These are phyloP conservation scores for Ascochyta rabiei DNA, from an alignment of 2,329 filamentous ascomycete genomes.

Conservation along the genomic window DNA sequence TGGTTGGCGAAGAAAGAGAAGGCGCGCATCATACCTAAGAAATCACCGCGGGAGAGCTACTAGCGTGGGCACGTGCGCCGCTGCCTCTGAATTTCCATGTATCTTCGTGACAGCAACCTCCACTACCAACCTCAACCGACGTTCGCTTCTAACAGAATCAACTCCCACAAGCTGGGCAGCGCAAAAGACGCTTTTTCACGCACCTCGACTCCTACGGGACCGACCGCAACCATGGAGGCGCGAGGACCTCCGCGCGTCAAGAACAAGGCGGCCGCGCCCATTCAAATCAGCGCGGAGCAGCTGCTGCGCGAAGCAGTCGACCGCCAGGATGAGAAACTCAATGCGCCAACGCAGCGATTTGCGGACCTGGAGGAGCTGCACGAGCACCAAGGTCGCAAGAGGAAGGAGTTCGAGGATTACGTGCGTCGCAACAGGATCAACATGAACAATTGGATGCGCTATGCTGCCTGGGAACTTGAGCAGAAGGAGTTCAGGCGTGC, in stretches of 20 bases:
- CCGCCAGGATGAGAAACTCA: conserved; percentile 84
- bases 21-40: conserved; percentile 16
- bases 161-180: conserved; percentile 10
- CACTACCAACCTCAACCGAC: not conserved
- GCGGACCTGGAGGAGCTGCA: conserved; percentile 97
- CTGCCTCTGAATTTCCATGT: conserved; percentile 14
- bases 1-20: conserved; percentile 9
- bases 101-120: not conserved
- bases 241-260: conserved; percentile 95
- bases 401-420: conserved; percentile 98
- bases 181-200: not conserved
- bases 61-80: conserved; percentile 14
- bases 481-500: conserved; percentile 96
- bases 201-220: not conserved
- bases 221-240: conserved; percentile 73
- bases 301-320: conserved; percentile 96
- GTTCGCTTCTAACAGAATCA: not conserved
- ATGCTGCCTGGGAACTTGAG: conserved; percentile 95
- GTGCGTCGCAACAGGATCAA: conserved; percentile 92
- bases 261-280: conserved; percentile 90
- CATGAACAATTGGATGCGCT: conserved; percentile 99
- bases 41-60: conserved; percentile 18
- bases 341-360: conserved; percentile 92
- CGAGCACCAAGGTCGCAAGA: conserved; percentile 94
- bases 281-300: conserved; percentile 92